Conservation (phyloP, 208 protist genomes). For the Phytomonas francai region DNA sequence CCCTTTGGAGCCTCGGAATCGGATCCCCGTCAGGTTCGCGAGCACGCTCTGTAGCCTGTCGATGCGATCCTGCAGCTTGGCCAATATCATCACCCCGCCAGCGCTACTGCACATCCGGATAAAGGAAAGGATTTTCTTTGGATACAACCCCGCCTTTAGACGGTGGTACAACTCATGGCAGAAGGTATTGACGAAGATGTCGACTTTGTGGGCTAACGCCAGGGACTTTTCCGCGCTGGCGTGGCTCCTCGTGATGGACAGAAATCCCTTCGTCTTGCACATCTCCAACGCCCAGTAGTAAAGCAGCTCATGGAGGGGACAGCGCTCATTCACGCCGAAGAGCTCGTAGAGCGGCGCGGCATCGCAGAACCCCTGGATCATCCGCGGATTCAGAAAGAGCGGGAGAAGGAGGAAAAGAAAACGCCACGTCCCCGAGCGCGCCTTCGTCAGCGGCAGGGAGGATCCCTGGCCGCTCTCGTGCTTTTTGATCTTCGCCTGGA, state of each 20-base stretch:
- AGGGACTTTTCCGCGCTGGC: neutral
- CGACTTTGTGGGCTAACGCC: conserved; percentile 14
- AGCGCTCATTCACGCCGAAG: conserved; percentile 47
- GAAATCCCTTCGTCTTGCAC: neutral
- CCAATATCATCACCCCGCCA: conserved; percentile 4
- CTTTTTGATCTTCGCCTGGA: conserved; percentile 31
- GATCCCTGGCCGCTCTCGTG: conserved; percentile 5
- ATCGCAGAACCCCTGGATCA: conserved; percentile 24
- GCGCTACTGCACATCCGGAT: neutral
- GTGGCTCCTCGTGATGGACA: neutral
- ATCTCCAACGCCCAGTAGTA: conserved; percentile 32
- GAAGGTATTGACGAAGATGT: conserved; percentile 47
- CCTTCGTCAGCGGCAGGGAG: conserved; percentile 13
- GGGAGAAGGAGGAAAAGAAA: conserved; percentile 30
- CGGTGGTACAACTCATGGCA: conserved; percentile 54
- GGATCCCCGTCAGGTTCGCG: too few species aligned
- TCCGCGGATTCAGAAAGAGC: conserved; percentile 17
- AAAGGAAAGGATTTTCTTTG: neutral
- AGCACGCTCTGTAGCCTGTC: too few species aligned
- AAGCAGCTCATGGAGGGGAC: conserved; percentile 47
- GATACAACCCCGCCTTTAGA: conserved; percentile 4
- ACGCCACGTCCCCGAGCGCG: conserved; percentile 29
- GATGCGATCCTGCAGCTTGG: neutral
- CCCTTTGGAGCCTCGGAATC: too few species aligned
- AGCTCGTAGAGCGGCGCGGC: conserved; percentile 43